Base-by-base conservation (phyloP, 2,329 filamentous ascomycete species). In the Beauveria scarabaeidicola region DNA sequence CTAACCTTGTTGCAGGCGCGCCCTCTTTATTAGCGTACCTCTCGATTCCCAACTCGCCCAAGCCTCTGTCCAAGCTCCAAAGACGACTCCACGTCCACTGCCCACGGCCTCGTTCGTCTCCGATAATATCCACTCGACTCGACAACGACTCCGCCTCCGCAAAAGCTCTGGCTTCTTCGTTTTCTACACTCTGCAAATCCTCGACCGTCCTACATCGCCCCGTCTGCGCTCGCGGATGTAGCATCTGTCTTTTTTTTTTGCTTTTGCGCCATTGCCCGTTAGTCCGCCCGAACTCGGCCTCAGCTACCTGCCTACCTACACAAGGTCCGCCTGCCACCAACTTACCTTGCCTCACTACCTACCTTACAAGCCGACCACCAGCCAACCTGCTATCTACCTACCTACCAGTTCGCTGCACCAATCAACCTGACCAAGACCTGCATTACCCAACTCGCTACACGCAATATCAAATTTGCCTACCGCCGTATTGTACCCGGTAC, bases 131-230 rank as follows among this genome's bases (percentile, higher is more conserved):
- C 41, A 44, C 41, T 44, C 41, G 10, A 44, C 41, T 44, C 41
- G 41, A 44, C 41, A 44, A 44, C 21, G 51, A 41, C 51, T 53
- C 51, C 51, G 51, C 51, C 51, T 41, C 51, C 51, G 38, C 51
- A 53, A 44, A 23, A 50, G 25, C 47, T 21, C 25, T 27, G 32
- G 32, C 32, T 27, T 27, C 47, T 55, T 27, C n/a, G 19, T 55
- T 53, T 38, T 36, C 19, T 23, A 38, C 53, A 54, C 52, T 15
- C 15, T 27, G 15, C 25, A 27, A 51, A 36, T 7, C 19, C 25
- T 36, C n/a, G 27, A 29, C 6, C 29, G 9, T 46, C 41, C 53
- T 38, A 29, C 53, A 38, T 21, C 13, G 19, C 7, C 53, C 53
- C 43, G 53, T 47, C 41, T 47, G 19, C 29, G 19, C 53, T 44